Base-by-base conservation (phyloP, 1,284 basidiomycete genomes). In the Malassezia sympodialis region DNA sequence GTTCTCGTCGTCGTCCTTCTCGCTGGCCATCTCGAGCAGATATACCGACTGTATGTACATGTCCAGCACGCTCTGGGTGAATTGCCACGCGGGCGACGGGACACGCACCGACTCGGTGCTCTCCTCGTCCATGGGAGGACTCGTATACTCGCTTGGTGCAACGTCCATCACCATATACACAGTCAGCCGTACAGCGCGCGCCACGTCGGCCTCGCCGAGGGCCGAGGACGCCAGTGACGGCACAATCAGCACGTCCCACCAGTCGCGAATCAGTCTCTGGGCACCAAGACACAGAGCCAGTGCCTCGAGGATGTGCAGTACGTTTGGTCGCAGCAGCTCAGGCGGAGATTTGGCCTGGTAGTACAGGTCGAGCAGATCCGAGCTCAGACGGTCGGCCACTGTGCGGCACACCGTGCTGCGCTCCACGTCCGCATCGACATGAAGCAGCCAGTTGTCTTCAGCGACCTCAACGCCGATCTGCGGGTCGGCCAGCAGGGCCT, bases 181-280 rank as follows among this genome's bases (percentile, higher is more conserved):
- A 24, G 63, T 62, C 40, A 74, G 66, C 24, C 62, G 52, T 6
- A 63, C 54, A 1, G 67, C 68, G 15, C 63, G 58, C 17, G 57
- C 58, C 24, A 59, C 61, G 10, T 63, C 58, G 23, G 53, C 58
- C 44, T 56, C 57, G 27, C 59, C 46, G 5, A 64, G 53, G n/a
- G 55, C 48, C 0, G 58, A 49, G 24, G 60, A 60, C 42, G 68
- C 62, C 39, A 74, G 61, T 11, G 69, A 44, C 23, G 70, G 72
- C 10, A 62, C 57, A 10, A 74, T 51, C 10, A 70, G 52, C 26
- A 63, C 58, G 30, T 69, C 68, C 65, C 67, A 72, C 72, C 72
- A 74, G 41, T 67, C 59, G 51, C 61, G 52, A 2, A 68, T 59
- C 27, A 73, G 61, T 28, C 39, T 43, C 4, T 35, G 35, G 14